Evolutionary conservation across 805 yeast species (phyloP).

Genomic region (Candida railenensis): DNA sequence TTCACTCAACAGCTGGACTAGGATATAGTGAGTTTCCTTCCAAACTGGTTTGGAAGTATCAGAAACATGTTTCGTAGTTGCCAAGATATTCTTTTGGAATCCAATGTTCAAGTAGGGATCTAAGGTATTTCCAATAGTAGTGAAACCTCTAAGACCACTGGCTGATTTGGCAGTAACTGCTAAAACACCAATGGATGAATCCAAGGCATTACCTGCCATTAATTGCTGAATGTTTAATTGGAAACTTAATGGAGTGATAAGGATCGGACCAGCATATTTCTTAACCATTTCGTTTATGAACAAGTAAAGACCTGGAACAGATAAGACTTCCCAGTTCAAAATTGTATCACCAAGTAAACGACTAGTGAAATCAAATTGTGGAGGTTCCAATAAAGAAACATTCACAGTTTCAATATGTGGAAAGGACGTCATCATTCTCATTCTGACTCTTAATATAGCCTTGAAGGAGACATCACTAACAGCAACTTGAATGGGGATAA

Average conservation of each 20-base stretch:
- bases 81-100: slow-evolving; percentile 56
- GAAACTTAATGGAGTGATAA: slow-evolving; percentile 87
- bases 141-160: slow-evolving; percentile 64
- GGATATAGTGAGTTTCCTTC: slow-evolving; percentile 74
- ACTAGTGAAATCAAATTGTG: slow-evolving; percentile 81
- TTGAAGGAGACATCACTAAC: slow-evolving; percentile 79
- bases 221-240: slow-evolving; percentile 91
- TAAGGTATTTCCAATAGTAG: slow-evolving; percentile 70
- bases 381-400: slow-evolving; percentile 81
- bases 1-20: slow-evolving; percentile 74
- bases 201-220: slow-evolving; percentile 75
- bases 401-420: slow-evolving; percentile 94
- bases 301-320: slow-evolving; percentile 83
- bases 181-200: slow-evolving; percentile 84
- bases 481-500: slow-evolving; percentile 67
- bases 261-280: slow-evolving; percentile 84
- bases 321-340: slow-evolving; percentile 83
- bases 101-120: slow-evolving; percentile 88
- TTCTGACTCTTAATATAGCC: slow-evolving; percentile 72
- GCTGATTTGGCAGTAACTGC: slow-evolving; percentile 69
- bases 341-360: slow-evolving; percentile 68
- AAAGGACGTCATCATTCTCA: slow-evolving; percentile 85
- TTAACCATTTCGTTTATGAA: slow-evolving; percentile 82
- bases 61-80: slow-evolving; percentile 64
- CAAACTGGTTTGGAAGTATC: slow-evolving; percentile 76